Base-by-base conservation (phyloP, 352 stramenopile species). In the Phytophthora citricola region DNA sequence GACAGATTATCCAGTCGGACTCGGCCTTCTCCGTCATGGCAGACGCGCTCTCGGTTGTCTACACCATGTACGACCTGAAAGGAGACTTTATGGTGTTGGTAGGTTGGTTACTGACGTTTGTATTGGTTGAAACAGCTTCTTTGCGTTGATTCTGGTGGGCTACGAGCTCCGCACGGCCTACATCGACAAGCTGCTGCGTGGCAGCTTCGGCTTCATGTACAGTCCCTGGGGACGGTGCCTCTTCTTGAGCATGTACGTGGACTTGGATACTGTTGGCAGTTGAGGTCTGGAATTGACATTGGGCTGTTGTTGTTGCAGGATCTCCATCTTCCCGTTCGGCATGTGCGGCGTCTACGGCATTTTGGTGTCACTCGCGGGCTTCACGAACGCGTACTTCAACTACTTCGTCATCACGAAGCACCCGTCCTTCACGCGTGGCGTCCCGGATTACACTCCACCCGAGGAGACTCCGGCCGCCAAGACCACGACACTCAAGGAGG, bases 361-460 rank as follows among this genome's bases (percentile, higher is more conserved):
- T 50, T 68, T 95, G 10, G 80, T 94, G 58, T 91, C 86, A 55
- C 70, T 96, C 24, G 38, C 71, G 36, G 89, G 87, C 26, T 96
- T 95, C 47, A 59, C 78, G 45, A 94, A 96, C 60, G 86, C 85
- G n/a, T 94, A 94, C 74, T 94, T 96, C 63, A 96, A 95, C 75
- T 95, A 89, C 72, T 95, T 89, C 67, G 87, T 94, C 61, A 95
- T 95, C 78, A 94, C 78, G 68, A 94, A 93, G 78, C 85, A 93
- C 64, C 87, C 87, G 44, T 94, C 85, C 5, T 95, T 95, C 74
- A 92, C 87, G 43, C 86, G 87, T 24, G 87, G 87, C 6, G 71
- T 95, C 27, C 87, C 87, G 36, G 85, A 95, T 65, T 95, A 95
- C 66, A 83, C 86, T 24, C 87, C 87, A 12, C 87, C 87, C 36